Base-by-base conservation (phyloP, 2,329 filamentous ascomycete genomes). In the Microsporum ferrugineum region DNA sequence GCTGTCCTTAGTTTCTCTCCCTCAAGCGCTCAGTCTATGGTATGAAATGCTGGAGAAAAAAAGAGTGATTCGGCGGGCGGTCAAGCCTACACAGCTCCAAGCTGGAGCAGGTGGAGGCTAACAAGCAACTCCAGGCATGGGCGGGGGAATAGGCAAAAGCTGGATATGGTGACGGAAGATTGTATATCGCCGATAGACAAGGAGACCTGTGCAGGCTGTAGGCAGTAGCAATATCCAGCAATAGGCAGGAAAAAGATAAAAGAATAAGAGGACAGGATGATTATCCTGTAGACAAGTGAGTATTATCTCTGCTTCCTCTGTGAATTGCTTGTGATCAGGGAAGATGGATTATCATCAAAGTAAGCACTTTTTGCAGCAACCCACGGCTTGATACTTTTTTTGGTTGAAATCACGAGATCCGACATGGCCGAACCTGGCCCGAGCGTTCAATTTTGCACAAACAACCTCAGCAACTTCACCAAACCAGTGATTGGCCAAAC, bases 31-130 rank as follows among this genome's bases (percentile, higher is more conserved):
- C 8, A 3, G 38, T 39, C 38, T 39, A 12, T 39, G 3, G 38
- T 39, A 39, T 6, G 38, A 12, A 49, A 23, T 29, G 69, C 65
- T 66, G 67, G 66, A 68, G 64, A 61, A 64, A 68, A 65, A 61
- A 64, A 63, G 63, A 62, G 59, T 62, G 60, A 29, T 29, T 8
- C 66, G 70, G 62, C 62, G 64, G 66, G 63, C 67, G 71, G 68
- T 64, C 43, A 39, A 62, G 51, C 60, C 63, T 66, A 68, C 61
- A 60, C 65, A 69, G 67, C 70, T 71, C 66, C 68, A 58, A 64
- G 63, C 62, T 64, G 64, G 66, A 66, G 66, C 65, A 65, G 61
- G 65, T 62, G 66, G 65, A 60, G 61, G 62, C 61, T 63, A 61
- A 67, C 65, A 64, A 66, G 61, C 61, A 66, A 58, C 63, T 64